Evolutionary conservation across 768 basidiomycete genomes (phyloP).

Genomic region (Cytidiella melzeri): DNA sequence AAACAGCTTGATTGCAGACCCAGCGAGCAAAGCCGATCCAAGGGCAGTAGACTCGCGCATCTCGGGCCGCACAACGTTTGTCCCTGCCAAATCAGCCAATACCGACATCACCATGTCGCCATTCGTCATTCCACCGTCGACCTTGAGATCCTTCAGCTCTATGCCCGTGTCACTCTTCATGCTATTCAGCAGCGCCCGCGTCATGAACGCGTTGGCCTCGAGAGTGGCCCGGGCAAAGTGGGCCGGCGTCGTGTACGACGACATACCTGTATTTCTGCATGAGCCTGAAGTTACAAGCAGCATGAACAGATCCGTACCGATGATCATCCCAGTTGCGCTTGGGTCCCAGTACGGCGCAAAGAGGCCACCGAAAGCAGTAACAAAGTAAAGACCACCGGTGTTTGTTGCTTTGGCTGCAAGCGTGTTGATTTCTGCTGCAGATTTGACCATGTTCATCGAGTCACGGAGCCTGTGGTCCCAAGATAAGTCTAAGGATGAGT

Average conservation of each 20-base stretch:
- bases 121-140: conserved; percentile 99
- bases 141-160: conserved; percentile 80
- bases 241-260: conserved; percentile 83
- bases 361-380: conserved; percentile 93
- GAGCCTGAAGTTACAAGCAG: too few species aligned
- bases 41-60: conserved; percentile 99
- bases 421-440: conserved; percentile 78
- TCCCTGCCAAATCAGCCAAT: conserved; percentile 86
- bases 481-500: neutral
- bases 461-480: conserved; percentile 65
- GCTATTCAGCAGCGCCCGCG: conserved; percentile 89
- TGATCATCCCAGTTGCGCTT: conserved; percentile 78
- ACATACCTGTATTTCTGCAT: conserved; percentile 63
- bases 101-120: conserved; percentile 85
- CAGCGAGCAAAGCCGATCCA: conserved; percentile 91
- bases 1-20: conserved; percentile 77
- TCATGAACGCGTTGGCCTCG: conserved; percentile 96
- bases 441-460: conserved; percentile 75
- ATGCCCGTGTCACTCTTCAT: conserved; percentile 88
- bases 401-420: conserved; percentile 72
- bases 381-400: conserved; percentile 91
- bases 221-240: conserved; percentile 94
- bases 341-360: conserved; percentile 99
- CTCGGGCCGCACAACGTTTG: conserved; percentile 85
- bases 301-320: conserved; percentile 43